phyloP scores from a whole-genome alignment of 352 stramenopile species.

The Pelagophyceae sp. region DNA sequence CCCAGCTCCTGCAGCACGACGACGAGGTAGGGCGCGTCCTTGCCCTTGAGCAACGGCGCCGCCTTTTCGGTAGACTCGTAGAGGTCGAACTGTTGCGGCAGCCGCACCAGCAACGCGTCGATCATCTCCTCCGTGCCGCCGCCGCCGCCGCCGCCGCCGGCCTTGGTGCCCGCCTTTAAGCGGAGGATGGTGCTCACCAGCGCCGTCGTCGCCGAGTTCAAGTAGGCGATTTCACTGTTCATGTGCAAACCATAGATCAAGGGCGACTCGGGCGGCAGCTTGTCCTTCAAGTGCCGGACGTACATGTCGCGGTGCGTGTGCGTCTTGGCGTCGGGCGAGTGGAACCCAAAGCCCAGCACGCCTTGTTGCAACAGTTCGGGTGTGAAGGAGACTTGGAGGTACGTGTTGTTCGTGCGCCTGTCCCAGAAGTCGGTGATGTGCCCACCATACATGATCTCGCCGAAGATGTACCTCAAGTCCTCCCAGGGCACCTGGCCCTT shows the following conservation, averaged over 20 bases:
- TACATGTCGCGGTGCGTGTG: conserved; percentile 58
- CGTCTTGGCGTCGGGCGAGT: conserved; percentile 18
- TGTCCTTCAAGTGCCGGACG: conserved; percentile 40
- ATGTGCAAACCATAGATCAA: conserved; percentile 68
- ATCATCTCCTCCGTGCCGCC: conserved; percentile 12
- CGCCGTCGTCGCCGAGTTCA: conserved; percentile 22
- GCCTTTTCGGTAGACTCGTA: conserved; percentile 69
- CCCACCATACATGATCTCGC: conserved; percentile 85
- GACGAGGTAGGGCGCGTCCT: conserved; percentile 73
- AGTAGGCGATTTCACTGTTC: conserved; percentile 80
- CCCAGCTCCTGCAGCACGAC: conserved; percentile 83
- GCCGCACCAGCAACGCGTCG: conserved; percentile 41
- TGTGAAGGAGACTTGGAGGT: conserved; percentile 81
- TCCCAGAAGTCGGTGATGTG: conserved; percentile 84
- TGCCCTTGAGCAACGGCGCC: conserved; percentile 65
- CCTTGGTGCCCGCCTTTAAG: conserved; percentile 33
- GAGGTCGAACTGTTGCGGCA: conserved; percentile 72
- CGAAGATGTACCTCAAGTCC: conserved; percentile 85
- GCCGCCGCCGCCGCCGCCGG: conserved; percentile 24
- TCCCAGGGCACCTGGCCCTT: conserved; percentile 77
- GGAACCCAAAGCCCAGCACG: conserved; percentile 26
- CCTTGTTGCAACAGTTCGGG: conserved; percentile 66
- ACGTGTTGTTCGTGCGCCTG: conserved; percentile 81
- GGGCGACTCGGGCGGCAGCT: conserved; percentile 68
- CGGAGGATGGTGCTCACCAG: conserved; percentile 25